Evolutionary conservation across 1,139 yeast species (phyloP).

Genomic region (Petasospora fabianii): DNA sequence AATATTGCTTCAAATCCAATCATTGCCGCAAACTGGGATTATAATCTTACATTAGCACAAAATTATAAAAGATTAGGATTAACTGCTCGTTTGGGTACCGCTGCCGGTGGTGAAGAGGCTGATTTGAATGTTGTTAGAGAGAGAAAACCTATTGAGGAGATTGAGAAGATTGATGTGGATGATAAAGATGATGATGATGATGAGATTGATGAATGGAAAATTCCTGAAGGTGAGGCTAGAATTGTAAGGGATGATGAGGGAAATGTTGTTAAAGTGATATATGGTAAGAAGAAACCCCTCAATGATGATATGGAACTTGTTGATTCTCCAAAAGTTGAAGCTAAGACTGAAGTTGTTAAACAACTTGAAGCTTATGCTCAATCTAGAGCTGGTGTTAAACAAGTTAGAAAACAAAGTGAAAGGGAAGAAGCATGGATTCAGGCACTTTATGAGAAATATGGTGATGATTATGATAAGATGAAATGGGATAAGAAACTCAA

Average conservation of each 20-base stretch:
- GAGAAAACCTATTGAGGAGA: conserved; percentile 33
- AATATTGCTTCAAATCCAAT: conserved; percentile 71
- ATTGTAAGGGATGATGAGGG: conserved; percentile 74
- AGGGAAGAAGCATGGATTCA: conserved; percentile 76
- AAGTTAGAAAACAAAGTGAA: conserved; percentile 57
- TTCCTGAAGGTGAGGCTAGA: conserved; percentile 79
- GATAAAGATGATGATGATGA: conserved; percentile 24
- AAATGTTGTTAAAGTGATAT: conserved; percentile 62
- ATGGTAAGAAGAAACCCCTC: conserved; percentile 50
- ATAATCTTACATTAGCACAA: conserved; percentile 72
- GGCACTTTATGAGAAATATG: conserved; percentile 67
- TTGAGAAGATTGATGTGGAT: conserved; percentile 14
- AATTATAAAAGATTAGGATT: conserved; percentile 70
- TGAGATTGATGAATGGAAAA: conserved; percentile 49
- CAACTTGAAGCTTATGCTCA: conserved; percentile 69
- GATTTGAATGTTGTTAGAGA: conserved; percentile 38
- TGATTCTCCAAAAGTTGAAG: conserved; percentile 27
- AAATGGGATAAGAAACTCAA: conserved; percentile 87
- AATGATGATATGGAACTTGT: conserved; percentile 30
- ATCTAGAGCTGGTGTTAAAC: conserved; percentile 43
- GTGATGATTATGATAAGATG: conserved; percentile 87
- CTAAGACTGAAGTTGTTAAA: conserved; percentile 52
- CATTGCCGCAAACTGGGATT: conserved; percentile 89
- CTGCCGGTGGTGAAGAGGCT: conserved; percentile 59
- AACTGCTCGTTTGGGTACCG: conserved; percentile 35